Conservation (phyloP, 305 asterid genomes). For the Fraxinus albicans region DNA sequence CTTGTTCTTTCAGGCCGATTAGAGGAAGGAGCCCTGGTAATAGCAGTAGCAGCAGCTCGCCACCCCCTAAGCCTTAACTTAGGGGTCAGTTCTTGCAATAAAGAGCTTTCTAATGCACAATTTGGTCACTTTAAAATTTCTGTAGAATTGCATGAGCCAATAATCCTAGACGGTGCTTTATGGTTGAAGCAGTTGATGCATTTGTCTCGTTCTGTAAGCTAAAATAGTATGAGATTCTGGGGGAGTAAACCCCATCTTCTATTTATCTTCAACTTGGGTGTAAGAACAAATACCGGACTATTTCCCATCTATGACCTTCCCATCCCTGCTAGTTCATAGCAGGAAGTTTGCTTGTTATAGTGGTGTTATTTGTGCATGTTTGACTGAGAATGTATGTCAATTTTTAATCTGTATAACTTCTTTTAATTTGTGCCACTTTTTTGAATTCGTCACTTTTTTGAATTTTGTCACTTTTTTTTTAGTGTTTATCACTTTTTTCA, state of each 20-base stretch:
- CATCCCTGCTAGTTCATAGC: background rate
- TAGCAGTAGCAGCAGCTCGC: conserved; percentile 58
- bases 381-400: too few relatives aligned
- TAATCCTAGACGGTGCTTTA: background rate
- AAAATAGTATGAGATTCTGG: background rate
- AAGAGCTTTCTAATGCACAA: background rate
- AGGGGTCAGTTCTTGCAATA: background rate
- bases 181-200: background rate
- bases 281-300: background rate
- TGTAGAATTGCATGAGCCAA: background rate
- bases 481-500: too few relatives aligned
- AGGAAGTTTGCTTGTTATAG: background rate
- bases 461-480: too few relatives aligned
- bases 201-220: background rate
- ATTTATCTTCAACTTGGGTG: background rate
- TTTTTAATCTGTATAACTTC: too few relatives aligned
- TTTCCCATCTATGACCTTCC: background rate
- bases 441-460: too few relatives aligned
- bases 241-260: background rate
- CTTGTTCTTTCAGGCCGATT: conserved; percentile 43
- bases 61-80: conserved; percentile 47
- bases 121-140: background rate
- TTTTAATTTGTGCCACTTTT: too few relatives aligned
- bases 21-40: conserved; percentile 21
- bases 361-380: background rate